phyloP scores from a whole-genome alignment of 768 basidiomycete species.

The Boletus speciosus region DNA sequence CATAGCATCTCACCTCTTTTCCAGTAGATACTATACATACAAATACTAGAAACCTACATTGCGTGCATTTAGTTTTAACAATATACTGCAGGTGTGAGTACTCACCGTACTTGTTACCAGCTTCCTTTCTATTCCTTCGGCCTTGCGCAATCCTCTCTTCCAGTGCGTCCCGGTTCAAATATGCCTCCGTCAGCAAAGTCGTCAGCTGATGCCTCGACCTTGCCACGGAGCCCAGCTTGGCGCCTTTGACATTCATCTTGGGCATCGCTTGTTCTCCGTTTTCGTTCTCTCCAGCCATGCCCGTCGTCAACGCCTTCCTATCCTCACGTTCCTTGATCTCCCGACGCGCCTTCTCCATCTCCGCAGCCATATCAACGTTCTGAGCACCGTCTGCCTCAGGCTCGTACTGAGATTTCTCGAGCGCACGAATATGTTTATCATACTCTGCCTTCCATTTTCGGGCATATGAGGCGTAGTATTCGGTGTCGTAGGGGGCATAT shows the following conservation, averaged over 20 bases:
- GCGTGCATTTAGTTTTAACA: neutral
- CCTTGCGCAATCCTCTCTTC: constrained; percentile 85
- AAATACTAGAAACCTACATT: constrained; percentile 22
- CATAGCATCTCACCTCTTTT: constrained; percentile 17
- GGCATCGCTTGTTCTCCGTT: constrained; percentile 56
- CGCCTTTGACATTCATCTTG: constrained; percentile 81
- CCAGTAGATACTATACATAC: constrained; percentile 1
- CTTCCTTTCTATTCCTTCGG: constrained; percentile 79
- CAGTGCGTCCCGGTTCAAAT: constrained; percentile 74
- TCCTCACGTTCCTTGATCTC: constrained; percentile 77
- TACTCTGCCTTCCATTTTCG: constrained; percentile 74
- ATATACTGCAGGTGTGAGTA: neutral
- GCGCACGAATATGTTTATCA: constrained; percentile 63
- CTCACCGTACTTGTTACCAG: constrained; percentile 88
- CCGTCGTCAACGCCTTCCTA: constrained; percentile 68
- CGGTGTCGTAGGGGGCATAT: constrained; percentile 72
- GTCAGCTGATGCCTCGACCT: constrained; percentile 75
- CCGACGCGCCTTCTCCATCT: constrained; percentile 74
- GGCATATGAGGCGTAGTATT: constrained; percentile 64
- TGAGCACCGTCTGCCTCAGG: constrained; percentile 43
- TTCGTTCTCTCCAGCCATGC: constrained; percentile 37
- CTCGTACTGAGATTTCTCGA: constrained; percentile 71
- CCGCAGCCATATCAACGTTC: constrained; percentile 60
- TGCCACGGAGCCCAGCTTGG: constrained; percentile 68
- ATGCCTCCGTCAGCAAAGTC: constrained; percentile 78